Conservation (phyloP, 1,139 yeast genomes). For the Pichia sp. region DNA sequence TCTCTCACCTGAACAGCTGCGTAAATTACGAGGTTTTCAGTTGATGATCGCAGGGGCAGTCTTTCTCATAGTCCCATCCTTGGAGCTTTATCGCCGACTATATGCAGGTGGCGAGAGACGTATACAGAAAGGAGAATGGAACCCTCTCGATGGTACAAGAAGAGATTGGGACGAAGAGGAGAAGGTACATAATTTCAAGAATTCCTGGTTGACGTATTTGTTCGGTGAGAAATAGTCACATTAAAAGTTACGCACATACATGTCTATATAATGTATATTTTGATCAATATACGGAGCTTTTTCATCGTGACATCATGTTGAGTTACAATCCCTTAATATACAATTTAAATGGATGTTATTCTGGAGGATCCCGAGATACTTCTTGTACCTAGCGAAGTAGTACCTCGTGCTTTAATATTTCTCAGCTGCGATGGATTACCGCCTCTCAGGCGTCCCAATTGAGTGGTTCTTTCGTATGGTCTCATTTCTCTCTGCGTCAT, state of each 20-base stretch:
- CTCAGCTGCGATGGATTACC: neutral
- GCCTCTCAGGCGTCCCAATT: neutral
- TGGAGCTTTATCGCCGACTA: constrained; percentile 30
- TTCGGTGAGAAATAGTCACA: constrained; percentile 33
- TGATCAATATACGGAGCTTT: too few relatives aligned
- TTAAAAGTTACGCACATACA: too few relatives aligned
- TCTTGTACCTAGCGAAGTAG: constrained; percentile 10
- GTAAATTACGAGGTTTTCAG: constrained; percentile 25
- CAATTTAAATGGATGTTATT: constrained; percentile 6
- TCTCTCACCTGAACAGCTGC: constrained; percentile 17
- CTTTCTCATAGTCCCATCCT: constrained; percentile 32
- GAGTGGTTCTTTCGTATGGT: neutral
- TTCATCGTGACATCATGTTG: too few relatives aligned
- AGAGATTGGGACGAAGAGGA: constrained; percentile 40
- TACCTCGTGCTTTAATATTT: constrained; percentile 7
- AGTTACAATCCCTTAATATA: too few relatives aligned
- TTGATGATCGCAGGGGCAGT: constrained; percentile 36
- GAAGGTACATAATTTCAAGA: constrained; percentile 29
- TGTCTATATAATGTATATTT: too few relatives aligned
- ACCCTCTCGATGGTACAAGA: constrained; percentile 38
- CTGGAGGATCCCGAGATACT: neutral
- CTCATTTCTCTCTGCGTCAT: constrained; percentile 9
- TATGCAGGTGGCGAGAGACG: constrained; percentile 38
- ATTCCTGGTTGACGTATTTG: constrained; percentile 32
- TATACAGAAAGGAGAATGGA: constrained; percentile 41